Percentiles rank a stretch among this genome's conserved stretches.
These are phyloP conservation scores for Hypoxylon sp. DNA, from an alignment of 2,329 filamentous ascomycete species.

Conservation along the genomic window DNA sequence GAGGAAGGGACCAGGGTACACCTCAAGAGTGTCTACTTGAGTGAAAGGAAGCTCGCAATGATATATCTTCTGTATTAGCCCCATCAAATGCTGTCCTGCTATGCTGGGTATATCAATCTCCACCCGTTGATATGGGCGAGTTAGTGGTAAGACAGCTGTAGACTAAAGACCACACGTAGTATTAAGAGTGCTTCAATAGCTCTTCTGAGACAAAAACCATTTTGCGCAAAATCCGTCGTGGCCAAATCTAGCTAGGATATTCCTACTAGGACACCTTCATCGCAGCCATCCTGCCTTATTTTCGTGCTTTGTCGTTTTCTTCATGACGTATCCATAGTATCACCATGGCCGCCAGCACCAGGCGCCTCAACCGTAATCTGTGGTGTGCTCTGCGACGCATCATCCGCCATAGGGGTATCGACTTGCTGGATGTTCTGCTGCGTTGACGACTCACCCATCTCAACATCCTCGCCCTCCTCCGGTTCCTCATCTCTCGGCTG, in stretches of 20 bases:
- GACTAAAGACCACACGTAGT: not conserved
- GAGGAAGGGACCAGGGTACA: not conserved
- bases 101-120: conserved; percentile 29
- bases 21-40: not conserved
- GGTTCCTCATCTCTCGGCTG: conserved; percentile 56
- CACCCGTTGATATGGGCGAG: not conserved
- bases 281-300: not conserved
- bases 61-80: conserved; percentile 6
- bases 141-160: not conserved
- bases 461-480: conserved; percentile 54
- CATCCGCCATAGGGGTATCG: conserved; percentile 57
- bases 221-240: not conserved
- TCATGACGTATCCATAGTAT: conserved; percentile 75
- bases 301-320: conserved; percentile 19
- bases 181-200: not conserved
- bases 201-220: not conserved
- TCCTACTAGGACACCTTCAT: not conserved
- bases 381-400: conserved; percentile 60
- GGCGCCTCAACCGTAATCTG: conserved; percentile 65
- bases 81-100: conserved; percentile 9
- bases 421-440: conserved; percentile 51
- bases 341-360: conserved; percentile 60
- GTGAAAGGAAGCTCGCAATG: not conserved
- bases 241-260: not conserved
- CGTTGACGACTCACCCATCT: conserved; percentile 56